A percentile compares a stretch with the other conserved stretches of the same genome.
These are phyloP conservation scores for Neonectria ditissima DNA, from an alignment of 2,329 filamentous ascomycete species.

Conservation along the genomic window DNA sequence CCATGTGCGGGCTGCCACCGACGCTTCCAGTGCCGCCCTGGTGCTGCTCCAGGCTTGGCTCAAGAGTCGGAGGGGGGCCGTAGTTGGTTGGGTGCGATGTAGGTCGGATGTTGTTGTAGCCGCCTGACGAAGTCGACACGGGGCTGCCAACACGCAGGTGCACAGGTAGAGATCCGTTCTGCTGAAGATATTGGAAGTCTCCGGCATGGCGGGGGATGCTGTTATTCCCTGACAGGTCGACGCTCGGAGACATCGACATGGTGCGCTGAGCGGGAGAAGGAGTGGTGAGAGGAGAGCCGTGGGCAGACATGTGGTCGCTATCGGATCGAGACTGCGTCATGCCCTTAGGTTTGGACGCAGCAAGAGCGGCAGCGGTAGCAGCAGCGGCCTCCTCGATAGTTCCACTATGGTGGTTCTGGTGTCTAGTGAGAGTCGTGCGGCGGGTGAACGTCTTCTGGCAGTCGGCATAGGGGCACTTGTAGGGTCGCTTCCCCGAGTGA, in stretches of 20 bases:
- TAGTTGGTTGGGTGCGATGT: constrained; percentile 90
- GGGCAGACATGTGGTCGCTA: constrained; percentile 76
- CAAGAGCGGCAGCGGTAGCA: constrained; percentile 87
- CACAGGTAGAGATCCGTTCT: constrained; percentile 81
- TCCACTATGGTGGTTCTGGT: constrained; percentile 95
- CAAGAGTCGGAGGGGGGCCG: constrained; percentile 85
- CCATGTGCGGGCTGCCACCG: constrained; percentile 89
- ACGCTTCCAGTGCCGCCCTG: constrained; percentile 75
- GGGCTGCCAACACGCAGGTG: constrained; percentile 84
- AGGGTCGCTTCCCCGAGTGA: constrained; percentile 94
- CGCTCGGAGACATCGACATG: constrained; percentile 82
- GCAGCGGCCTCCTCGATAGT: constrained; percentile 94
- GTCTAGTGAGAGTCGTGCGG: constrained; percentile 91
- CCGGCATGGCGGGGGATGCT: constrained; percentile 72
- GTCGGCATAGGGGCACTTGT: constrained; percentile 97
- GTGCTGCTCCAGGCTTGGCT: constrained; percentile 85
- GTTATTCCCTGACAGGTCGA: constrained; percentile 76
- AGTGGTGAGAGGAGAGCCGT: constrained; percentile 80
- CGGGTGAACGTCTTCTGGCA: constrained; percentile 99
- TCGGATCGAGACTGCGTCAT: constrained; percentile 71
- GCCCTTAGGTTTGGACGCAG: constrained; percentile 60
- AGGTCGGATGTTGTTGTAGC: constrained; percentile 68
- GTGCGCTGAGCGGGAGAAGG: constrained; percentile 85
- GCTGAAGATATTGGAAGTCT: constrained; percentile 79
- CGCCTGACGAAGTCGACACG: constrained; percentile 73